These are phyloP conservation scores for Sarcodon aspratus DNA, from an alignment of 768 basidiomycete genomes.

Conservation along the genomic window DNA sequence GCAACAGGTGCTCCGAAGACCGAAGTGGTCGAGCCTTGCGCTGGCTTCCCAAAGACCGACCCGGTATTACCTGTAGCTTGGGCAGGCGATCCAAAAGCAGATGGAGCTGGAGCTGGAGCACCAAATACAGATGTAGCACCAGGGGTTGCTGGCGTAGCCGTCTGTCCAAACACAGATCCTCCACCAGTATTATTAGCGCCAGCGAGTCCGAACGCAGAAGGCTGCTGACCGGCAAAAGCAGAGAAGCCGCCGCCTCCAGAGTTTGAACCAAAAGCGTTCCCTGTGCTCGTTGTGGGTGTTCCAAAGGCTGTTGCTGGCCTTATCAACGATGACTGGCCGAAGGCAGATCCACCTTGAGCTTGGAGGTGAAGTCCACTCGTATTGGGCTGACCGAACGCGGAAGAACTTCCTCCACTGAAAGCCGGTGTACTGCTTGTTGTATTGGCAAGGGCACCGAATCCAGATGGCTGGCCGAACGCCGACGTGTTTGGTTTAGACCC, in stretches of 20 bases:
- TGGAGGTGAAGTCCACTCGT: conserved; percentile 10
- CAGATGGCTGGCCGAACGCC: conserved; percentile 22
- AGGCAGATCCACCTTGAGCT: conserved; percentile 14
- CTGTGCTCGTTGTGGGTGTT: conserved; percentile 11
- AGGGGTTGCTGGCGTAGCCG: background rate
- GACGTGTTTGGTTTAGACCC: conserved; percentile 16
- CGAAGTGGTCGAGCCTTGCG: conserved; percentile 4
- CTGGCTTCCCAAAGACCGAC: conserved; percentile 14
- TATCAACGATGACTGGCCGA: conserved; percentile 17
- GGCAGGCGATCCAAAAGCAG: background rate
- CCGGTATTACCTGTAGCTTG: background rate
- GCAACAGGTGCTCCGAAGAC: conserved; percentile 5
- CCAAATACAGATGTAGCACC: background rate
- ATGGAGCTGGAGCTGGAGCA: background rate
- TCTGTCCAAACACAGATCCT: background rate
- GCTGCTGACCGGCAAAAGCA: conserved; percentile 17
- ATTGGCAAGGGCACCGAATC: conserved; percentile 18
- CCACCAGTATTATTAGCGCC: conserved; percentile 6
- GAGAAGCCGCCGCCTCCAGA: conserved; percentile 13
- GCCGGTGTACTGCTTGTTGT: background rate
- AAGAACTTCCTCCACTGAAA: conserved; percentile 1
- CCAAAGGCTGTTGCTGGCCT: conserved; percentile 16
- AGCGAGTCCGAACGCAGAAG: conserved; percentile 14
- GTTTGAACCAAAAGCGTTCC: conserved; percentile 5
- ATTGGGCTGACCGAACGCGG: conserved; percentile 26